Conservation (phyloP, 2,329 filamentous ascomycete genomes). For the Monosporascus sp. region DNA sequence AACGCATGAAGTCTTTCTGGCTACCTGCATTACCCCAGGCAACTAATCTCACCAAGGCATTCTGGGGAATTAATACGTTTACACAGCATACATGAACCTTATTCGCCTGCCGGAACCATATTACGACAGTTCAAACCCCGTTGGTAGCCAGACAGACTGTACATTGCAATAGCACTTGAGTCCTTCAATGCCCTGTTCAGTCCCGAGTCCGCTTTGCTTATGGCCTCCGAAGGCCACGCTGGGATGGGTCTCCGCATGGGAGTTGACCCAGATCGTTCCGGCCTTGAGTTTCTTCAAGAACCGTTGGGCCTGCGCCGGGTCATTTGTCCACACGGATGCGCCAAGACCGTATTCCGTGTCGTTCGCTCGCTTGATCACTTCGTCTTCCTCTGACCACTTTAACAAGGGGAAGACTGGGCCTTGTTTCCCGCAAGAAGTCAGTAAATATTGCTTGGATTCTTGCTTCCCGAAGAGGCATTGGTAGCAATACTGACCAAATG, state of each 20-base stretch:
- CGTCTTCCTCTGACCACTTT: slow-evolving; percentile 37
- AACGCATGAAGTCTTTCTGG: too few species aligned
- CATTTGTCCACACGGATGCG: slow-evolving; percentile 47
- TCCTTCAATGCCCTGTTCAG: slow-evolving; percentile 38
- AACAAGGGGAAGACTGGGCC: slow-evolving; percentile 37
- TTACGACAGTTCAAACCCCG: too few species aligned
- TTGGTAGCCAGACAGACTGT: not conserved
- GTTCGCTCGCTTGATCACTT: slow-evolving; percentile 42
- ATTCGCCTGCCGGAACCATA: too few species aligned
- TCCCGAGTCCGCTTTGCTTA: slow-evolving; percentile 46
- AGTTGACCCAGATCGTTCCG: slow-evolving; percentile 49
- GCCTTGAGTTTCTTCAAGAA: slow-evolving; percentile 44
- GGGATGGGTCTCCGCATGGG: slow-evolving; percentile 33
- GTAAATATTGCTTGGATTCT: not conserved
- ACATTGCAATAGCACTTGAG: slow-evolving; percentile 29
- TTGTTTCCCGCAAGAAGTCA: not conserved
- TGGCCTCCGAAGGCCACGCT: slow-evolving; percentile 43
- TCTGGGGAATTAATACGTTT: too few species aligned
- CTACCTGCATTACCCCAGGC: too few species aligned
- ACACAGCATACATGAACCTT: too few species aligned
- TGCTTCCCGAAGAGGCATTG: not conserved
- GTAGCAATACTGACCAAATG: slow-evolving; percentile 14
- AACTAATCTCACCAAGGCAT: too few species aligned
- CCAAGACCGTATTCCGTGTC: slow-evolving; percentile 45
- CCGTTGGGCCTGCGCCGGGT: slow-evolving; percentile 39